Evolutionary conservation across 2,329 filamentous ascomycete species (phyloP).

Genomic region (Phialemoniopsis sp.): DNA sequence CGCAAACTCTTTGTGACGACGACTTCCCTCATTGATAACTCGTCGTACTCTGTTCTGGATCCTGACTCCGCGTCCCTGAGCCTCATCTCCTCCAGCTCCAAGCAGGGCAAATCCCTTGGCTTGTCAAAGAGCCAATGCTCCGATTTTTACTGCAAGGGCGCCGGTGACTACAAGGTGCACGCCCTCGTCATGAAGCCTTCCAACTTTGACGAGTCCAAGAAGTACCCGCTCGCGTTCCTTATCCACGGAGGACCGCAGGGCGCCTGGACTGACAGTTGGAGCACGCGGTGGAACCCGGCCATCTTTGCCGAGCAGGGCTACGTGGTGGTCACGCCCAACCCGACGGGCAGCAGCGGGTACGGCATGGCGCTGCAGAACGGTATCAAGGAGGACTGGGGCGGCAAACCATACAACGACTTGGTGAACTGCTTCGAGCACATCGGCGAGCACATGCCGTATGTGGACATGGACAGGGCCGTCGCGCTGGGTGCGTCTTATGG

Average conservation of each 20-base stretch:
- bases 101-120: constrained; percentile 62
- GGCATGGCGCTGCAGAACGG: constrained; percentile 73
- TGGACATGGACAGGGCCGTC: constrained; percentile 67
- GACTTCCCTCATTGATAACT: constrained; percentile 70
- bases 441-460: constrained; percentile 57
- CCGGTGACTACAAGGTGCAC: constrained; percentile 62
- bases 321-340: constrained; percentile 76
- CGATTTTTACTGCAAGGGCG: constrained; percentile 67
- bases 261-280: constrained; percentile 73
- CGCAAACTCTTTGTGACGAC: constrained; percentile 58
- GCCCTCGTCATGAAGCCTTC: constrained; percentile 66
- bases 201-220: constrained; percentile 63
- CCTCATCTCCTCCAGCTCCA: constrained; percentile 60
- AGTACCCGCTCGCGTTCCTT: constrained; percentile 73
- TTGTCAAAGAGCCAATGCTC: constrained; percentile 59
- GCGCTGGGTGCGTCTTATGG: constrained; percentile 73
- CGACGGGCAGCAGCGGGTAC: constrained; percentile 79
- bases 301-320: constrained; percentile 87
- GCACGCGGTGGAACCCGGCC: constrained; percentile 80
- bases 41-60: constrained; percentile 56
- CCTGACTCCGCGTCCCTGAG: constrained; percentile 27
- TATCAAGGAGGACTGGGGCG: constrained; percentile 80
- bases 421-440: constrained; percentile 75
- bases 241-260: constrained; percentile 83
- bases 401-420: constrained; percentile 77